Evolutionary conservation across 129 eudicot species (phyloP), one percentile per base, ranked within the genome.

Genomic region (Mikania micrantha): DNA sequence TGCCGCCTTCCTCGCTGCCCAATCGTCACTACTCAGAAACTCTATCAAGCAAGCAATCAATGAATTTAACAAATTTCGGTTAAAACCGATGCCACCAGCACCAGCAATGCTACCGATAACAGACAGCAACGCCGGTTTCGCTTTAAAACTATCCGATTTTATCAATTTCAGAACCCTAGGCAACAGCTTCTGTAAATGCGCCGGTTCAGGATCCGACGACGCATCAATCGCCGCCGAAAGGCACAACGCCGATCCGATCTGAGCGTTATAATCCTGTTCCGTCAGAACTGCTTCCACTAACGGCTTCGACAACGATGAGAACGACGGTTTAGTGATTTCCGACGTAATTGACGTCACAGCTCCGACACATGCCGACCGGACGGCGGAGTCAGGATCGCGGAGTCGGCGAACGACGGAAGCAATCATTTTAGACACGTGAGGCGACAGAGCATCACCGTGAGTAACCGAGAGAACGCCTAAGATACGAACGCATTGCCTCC

Each of bases 1-100:
- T 6, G 95, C 98, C 24, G 88, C 87, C 65, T 88, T 93, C 80
- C 98, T 82, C 12, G 84, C 80, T 4, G 86, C 78, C 98, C 98
- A 93, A 72, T 93, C 96, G 1, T 84, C 95, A 32, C 78, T 76
- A 20, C 95, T 64, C 82, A 88, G 40, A 60, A 80, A 85, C 50
- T 84, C 96, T 52, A 81, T 77, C 53, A 79, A 74, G n/a, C 82
- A 71, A 2, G 75, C 74, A 75, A 79, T 69, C 74, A 84, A 66
- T 5, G 34, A 58, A 72, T 63, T 80, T 62, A 88, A 60, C 40
- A 57, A 75, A 70, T 49, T 81, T 58, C 77, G 83, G 45, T 74
- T 67, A 16, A 56, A 66, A 31, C 74, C 68, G 6, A 82, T 81
- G 28, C 82, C 87, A 58, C 87, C 95, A 8, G 79, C 86, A 9